Evolutionary conservation across 192 early-diverging fungal genomes (phyloP), one percentile per base, ranked within the genome.

Genomic region (Podila minutissima): DNA sequence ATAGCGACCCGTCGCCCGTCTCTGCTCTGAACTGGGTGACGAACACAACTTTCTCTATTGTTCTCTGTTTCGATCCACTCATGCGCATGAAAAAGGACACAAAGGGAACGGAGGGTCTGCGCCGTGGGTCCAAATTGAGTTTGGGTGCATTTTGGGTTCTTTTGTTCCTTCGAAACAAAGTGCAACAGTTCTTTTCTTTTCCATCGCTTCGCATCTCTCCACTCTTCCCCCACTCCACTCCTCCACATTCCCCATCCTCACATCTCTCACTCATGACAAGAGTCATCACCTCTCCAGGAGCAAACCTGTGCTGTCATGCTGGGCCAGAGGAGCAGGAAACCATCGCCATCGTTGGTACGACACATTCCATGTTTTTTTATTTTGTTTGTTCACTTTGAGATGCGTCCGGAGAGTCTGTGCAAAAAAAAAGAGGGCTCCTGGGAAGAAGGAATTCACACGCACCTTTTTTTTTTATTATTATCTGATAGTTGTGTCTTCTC

Each of bases 331-430:
- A 81, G 22, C 66, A 28, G 28, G 77, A 81, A 62, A 73, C 77
- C 37, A 61, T 81, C 41, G 77, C 71, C 63, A 59, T 81, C 24
- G 65, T 81, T 62, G 22, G 77, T 81, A 81, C 66, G 66, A 15
- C 3, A 32, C 3, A 8, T 37, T 57, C 48, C 37, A 4, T 32
- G 1, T 64, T 22, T 19, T 26, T 5, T 3, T 2, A 51, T 20
- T 28, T 35, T 10, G 32, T 35, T 33, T 61, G 59, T 26, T 31
- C 59, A 12, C 20, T 31, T 29, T 10, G 59, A 32, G 31, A 24
- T 31, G 26, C 13, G 7, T 19, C 28, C 26, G 22, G 20, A 22
- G 11, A 24, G 59, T 32, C 58, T 50, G 33, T 29, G 38, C 28
- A 46, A 41, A 41, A 41, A 41, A 41, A 10, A 41, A 41, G 12